phyloP scores from a whole-genome alignment of 2,329 filamentous ascomycete genomes.

The Sarocladiaceae sp. region DNA sequence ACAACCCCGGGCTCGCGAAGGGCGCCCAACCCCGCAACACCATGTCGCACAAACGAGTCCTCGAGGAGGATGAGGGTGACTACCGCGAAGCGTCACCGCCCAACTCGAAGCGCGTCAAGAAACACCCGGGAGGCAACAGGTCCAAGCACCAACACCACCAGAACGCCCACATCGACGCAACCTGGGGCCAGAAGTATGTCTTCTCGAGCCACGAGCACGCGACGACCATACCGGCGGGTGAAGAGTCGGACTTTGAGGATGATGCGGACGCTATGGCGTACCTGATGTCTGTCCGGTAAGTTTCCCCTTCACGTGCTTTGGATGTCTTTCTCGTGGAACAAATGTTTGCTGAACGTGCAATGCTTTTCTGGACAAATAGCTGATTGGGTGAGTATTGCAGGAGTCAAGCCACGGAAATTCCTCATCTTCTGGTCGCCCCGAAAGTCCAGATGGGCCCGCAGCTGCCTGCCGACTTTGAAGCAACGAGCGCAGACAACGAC shows the following conservation, averaged over 20 bases:
- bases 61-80: conserved; percentile 21
- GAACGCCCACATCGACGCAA: conserved; percentile 49
- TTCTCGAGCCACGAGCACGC: conserved; percentile 56
- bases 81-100: conserved; percentile 17
- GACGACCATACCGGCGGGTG: conserved; percentile 39
- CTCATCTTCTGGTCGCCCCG: conserved; percentile 62
- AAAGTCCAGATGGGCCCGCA: conserved; percentile 47
- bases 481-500: conserved; percentile 22
- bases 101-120: conserved; percentile 19
- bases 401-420: conserved; percentile 68
- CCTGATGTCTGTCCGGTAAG: conserved; percentile 64
- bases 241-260: conserved; percentile 61
- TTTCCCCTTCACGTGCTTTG: conserved; percentile 9
- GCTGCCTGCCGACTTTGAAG: conserved; percentile 32
- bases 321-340: conserved; percentile 1
- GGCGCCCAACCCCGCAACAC: background rate
- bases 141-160: conserved; percentile 29
- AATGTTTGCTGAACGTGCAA: conserved; percentile 21
- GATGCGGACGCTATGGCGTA: conserved; percentile 64
- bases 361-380: conserved; percentile 17
- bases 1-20: background rate
- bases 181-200: conserved; percentile 66
- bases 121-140: conserved; percentile 9
- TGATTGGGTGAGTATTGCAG: conserved; percentile 53
- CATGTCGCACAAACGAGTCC: conserved; percentile 31